These are phyloP conservation scores for Xylaria sp. DNA, from an alignment of 2,329 filamentous ascomycete species.

Conservation along the genomic window DNA sequence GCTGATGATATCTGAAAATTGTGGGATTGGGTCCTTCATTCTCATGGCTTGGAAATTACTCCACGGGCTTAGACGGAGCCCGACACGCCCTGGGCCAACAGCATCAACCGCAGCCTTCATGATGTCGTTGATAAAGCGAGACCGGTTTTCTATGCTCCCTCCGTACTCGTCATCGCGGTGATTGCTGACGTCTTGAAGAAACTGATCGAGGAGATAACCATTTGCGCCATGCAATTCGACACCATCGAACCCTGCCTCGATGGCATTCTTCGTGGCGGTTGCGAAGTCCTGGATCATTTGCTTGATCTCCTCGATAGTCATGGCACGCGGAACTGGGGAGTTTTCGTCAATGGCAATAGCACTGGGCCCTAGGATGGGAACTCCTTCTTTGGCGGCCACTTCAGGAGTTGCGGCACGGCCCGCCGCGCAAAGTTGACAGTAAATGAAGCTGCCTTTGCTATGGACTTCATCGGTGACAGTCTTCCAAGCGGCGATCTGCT, in stretches of 20 bases:
- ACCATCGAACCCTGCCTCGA: conserved; percentile 72
- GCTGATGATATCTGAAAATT: conserved; percentile 68
- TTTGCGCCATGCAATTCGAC: conserved; percentile 63
- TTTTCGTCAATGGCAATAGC: conserved; percentile 46
- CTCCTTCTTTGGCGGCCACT: conserved; percentile 29
- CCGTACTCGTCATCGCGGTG: conserved; percentile 42
- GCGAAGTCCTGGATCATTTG: conserved; percentile 70
- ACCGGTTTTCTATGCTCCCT: conserved; percentile 41
- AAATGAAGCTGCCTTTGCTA: conserved; percentile 67
- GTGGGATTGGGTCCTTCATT: conserved; percentile 70
- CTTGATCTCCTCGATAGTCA: conserved; percentile 74
- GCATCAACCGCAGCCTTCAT: conserved; percentile 53
- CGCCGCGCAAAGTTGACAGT: conserved; percentile 67
- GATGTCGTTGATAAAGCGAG: conserved; percentile 63
- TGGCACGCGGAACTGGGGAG: conserved; percentile 61
- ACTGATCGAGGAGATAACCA: conserved; percentile 68
- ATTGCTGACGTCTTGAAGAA: conserved; percentile 53
- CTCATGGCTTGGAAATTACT: conserved; percentile 71
- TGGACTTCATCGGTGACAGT: conserved; percentile 69
- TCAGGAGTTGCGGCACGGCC: conserved; percentile 61
- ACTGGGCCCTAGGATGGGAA: conserved; percentile 47
- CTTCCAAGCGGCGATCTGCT: conserved; percentile 66
- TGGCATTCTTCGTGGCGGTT: conserved; percentile 62
- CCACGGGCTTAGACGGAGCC: conserved; percentile 70
- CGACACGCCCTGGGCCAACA: conserved; percentile 63